A percentile compares a stretch with the other conserved stretches of the same genome.
Evolutionary conservation across 2,329 filamentous ascomycete genomes (phyloP).

Genomic region (Teratosphaeria nubilosa): DNA sequence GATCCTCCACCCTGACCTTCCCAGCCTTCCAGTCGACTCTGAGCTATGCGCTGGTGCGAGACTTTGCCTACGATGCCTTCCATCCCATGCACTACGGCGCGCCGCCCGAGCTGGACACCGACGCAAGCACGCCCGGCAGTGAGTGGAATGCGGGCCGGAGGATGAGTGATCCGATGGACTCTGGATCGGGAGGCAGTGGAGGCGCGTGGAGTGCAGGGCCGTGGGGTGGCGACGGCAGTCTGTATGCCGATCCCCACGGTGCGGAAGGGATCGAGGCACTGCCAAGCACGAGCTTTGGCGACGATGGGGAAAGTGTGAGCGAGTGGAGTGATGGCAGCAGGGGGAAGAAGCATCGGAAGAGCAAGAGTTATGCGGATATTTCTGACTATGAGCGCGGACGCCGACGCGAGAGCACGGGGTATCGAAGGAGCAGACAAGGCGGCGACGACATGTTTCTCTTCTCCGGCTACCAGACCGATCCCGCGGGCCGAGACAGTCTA

Average conservation of each 20-base stretch:
- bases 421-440: conserved; percentile 22
- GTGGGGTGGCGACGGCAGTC: conserved; percentile 29
- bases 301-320: conserved; percentile 4
- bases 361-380: conserved; percentile 76
- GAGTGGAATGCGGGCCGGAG: conserved; percentile 64
- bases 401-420: conserved; percentile 46
- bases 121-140: conserved; percentile 74
- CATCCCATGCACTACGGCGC: conserved; percentile 92
- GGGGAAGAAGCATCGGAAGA: conserved; percentile 24
- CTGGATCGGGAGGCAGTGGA: conserved; percentile 4
- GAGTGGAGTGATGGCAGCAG: not conserved
- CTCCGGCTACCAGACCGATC: conserved; percentile 13
- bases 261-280: conserved; percentile 18
- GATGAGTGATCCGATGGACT: conserved; percentile 57
- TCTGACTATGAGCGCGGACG: conserved; percentile 57
- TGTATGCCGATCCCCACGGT: conserved; percentile 17
- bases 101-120: conserved; percentile 67
- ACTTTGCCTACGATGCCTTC: conserved; percentile 79
- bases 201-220: conserved; percentile 44
- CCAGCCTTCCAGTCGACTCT: conserved; percentile 78
- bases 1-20: conserved; percentile 67
- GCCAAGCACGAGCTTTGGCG: conserved; percentile 26
- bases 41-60: conserved; percentile 79
- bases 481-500: conserved; percentile 21
- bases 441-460: conserved; percentile 25